These are phyloP conservation scores for Epichloe gansuensis DNA, from an alignment of 2,329 filamentous ascomycete genomes.

Conservation along the genomic window DNA sequence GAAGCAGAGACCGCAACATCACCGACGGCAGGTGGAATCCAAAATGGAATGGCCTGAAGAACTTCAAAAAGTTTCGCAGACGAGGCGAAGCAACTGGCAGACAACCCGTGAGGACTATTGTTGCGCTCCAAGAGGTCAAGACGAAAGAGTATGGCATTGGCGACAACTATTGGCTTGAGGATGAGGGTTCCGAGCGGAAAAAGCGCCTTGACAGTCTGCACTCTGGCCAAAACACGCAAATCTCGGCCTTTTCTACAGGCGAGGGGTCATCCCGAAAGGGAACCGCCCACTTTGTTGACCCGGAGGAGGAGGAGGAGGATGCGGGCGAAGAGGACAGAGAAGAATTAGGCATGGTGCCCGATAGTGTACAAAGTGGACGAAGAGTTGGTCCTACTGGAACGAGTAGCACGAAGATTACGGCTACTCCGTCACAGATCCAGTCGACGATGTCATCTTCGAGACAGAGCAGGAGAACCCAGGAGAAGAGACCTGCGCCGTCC, in stretches of 20 bases:
- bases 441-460: constrained; percentile 17
- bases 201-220: constrained; percentile 8
- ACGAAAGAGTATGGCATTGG: constrained; percentile 61
- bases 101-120: constrained; percentile 41
- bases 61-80: constrained; percentile 79
- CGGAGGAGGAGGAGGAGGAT: constrained; percentile 17
- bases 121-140: constrained; percentile 58
- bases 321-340: constrained; percentile 13
- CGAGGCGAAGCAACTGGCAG: constrained; percentile 37
- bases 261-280: constrained; percentile 9
- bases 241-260: background rate
- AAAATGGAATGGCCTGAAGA: constrained; percentile 85
- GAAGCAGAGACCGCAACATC: constrained; percentile 34
- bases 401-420: constrained; percentile 10
- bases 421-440: constrained; percentile 18
- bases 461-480: constrained; percentile 11
- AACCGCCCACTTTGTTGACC: constrained; percentile 16
- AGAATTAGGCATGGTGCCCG: background rate
- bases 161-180: constrained; percentile 63
- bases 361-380: constrained; percentile 1
- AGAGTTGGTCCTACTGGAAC: constrained; percentile 10
- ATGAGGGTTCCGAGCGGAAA: constrained; percentile 23
- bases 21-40: constrained; percentile 62
- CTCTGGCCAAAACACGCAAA: background rate
- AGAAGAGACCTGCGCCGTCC: constrained; percentile 21